Conservation (phyloP, 1,284 basidiomycete genomes). For the Abortiporus biennis region DNA sequence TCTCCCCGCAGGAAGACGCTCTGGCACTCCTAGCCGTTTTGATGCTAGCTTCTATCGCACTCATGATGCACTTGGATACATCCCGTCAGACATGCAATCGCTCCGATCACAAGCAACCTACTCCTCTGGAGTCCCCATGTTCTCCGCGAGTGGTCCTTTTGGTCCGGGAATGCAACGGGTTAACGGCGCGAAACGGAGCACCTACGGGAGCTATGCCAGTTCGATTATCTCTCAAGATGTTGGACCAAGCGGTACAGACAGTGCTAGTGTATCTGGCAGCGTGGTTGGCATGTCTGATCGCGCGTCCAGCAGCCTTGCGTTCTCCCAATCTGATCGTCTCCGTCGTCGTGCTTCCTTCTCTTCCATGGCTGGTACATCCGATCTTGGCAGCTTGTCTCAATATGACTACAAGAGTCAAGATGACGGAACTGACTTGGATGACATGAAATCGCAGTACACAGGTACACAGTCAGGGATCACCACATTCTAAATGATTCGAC, state of each 20-base stretch:
- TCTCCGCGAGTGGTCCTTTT: constrained; percentile 65
- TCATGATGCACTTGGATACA: constrained; percentile 91
- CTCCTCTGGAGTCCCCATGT: constrained; percentile 84
- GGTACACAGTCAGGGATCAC: constrained; percentile 80
- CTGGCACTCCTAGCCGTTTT: constrained; percentile 86
- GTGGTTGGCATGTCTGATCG: constrained; percentile 36
- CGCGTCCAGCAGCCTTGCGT: constrained; percentile 59
- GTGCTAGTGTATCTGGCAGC: constrained; percentile 54
- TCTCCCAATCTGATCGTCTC: constrained; percentile 75
- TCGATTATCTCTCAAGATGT: constrained; percentile 89
- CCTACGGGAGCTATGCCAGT: constrained; percentile 81
- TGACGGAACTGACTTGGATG: constrained; percentile 68
- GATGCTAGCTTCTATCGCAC: constrained; percentile 93
- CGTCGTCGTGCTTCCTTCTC: constrained; percentile 67
- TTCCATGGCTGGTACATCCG: constrained; percentile 70
- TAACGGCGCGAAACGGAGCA: constrained; percentile 63
- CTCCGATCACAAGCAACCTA: constrained; percentile 93
- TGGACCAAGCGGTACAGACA: constrained; percentile 55
- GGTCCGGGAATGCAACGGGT: constrained; percentile 56
- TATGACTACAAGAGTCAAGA: constrained; percentile 88
- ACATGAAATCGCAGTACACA: constrained; percentile 80
- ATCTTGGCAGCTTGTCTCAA: constrained; percentile 68
- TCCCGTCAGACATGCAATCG: constrained; percentile 92
- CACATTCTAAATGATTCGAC: constrained; percentile 49
- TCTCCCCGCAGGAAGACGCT: constrained; percentile 42